A percentile compares a stretch with the other conserved stretches of the same genome.
phyloP scores from a whole-genome alignment of 148 eudicot genomes.

The Gaultheria prostrata region DNA sequence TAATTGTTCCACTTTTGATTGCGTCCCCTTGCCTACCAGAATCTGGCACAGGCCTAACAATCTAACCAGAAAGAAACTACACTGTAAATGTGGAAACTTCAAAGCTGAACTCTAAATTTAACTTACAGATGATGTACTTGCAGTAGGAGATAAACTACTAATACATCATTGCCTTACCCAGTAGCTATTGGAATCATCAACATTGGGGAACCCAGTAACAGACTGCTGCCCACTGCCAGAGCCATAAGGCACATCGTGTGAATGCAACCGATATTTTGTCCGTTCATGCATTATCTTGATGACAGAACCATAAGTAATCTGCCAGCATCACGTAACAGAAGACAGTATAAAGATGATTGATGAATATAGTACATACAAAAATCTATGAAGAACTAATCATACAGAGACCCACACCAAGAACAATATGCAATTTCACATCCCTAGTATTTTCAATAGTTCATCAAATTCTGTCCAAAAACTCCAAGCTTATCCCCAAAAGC shows the following conservation, averaged over 20 bases:
- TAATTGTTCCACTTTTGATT: constrained; percentile 55
- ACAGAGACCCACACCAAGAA: not conserved
- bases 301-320: constrained; percentile 87
- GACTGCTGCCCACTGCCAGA: constrained; percentile 99
- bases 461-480: not conserved
- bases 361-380: not conserved
- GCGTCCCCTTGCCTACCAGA: constrained; percentile 73
- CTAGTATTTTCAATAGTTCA: not conserved
- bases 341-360: not conserved
- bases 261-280: constrained; percentile 76
- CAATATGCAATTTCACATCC: not conserved
- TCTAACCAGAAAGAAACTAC: constrained; percentile 31
- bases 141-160: not conserved
- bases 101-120: not conserved
- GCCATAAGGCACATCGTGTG: constrained; percentile 96
- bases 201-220: constrained; percentile 84
- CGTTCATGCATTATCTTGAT: constrained; percentile 89
- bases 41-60: constrained; percentile 61
- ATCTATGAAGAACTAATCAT: not conserved
- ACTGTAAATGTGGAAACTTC: not conserved
- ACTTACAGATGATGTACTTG: not conserved
- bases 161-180: constrained; percentile 50
- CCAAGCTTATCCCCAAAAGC: not conserved
- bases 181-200: constrained; percentile 93
- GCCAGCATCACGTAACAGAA: constrained; percentile 13